Base-by-base conservation (phyloP, 1,284 basidiomycete species). In the Tilletia caries region DNA sequence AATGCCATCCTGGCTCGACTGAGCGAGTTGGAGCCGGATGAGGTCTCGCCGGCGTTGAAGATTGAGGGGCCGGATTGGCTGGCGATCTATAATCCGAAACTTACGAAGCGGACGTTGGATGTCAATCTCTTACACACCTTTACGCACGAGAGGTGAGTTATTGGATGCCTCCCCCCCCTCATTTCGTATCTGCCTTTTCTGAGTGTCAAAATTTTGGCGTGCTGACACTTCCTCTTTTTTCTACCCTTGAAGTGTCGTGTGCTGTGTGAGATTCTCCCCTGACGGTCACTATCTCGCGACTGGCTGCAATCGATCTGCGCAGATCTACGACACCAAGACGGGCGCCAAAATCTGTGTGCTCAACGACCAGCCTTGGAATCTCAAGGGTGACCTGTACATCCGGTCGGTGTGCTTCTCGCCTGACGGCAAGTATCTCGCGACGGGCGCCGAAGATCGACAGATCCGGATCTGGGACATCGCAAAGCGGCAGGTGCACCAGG, bases 51-150 rank as follows among this genome's bases (percentile, higher is more conserved):
- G 64, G 87, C 87, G 64, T 79, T 87, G 67, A 88, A 88, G 77
- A 92, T 91, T 84, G 91, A 94, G 82, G 95, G 93, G 0, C 86
- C 86, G 44, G 96, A 98, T 84, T 98, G 95, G 95, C 91, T 95
- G 79, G 93, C 92, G 23, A 88, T 96, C 67, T 97, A 93, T 86
- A 96, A 93, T 83, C 91, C 92, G 18, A 90, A 91, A 78, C 89
- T 86, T 27, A 4, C 27, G 33, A 92, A 93, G 85, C 87, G 90
- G 65, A 87, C 89, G 70, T 85, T 96, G 68, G 93, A 98, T 83
- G 92, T 98, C n/a, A 86, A 86, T 64, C 85, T 98, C 68, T 90
- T 94, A 25, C 93, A 98, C 83, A 96, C 92, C 1, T 86, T 98
- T 41, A 89, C 90, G 80, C 95, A 98, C 83, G 93, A 96, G 83